These are phyloP conservation scores for Termitomyces sp. DNA, from an alignment of 768 basidiomycete species.

Conservation along the genomic window DNA sequence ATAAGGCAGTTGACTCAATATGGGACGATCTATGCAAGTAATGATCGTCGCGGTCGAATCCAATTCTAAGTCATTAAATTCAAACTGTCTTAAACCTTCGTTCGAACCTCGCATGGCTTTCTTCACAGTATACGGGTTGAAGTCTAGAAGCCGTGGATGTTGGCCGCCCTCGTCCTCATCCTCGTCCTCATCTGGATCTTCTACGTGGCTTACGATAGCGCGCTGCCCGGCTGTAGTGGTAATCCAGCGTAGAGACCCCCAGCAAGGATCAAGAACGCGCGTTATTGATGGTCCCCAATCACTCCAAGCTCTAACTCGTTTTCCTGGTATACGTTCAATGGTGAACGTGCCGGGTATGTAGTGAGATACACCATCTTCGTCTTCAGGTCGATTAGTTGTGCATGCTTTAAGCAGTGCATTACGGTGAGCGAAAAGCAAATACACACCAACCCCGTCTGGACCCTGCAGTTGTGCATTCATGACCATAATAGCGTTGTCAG, in stretches of 20 bases:
- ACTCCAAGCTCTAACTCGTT: constrained; percentile 7
- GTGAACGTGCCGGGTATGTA: not conserved
- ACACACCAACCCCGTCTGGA: not conserved
- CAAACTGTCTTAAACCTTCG: not conserved
- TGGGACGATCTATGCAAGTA: constrained; percentile 16
- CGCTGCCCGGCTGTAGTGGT: constrained; percentile 19
- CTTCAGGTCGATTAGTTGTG: not conserved
- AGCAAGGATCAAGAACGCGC: constrained; percentile 11
- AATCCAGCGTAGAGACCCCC: constrained; percentile 12
- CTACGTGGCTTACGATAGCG: constrained; percentile 6
- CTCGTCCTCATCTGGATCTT: not conserved
- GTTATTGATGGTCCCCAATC: constrained; percentile 17
- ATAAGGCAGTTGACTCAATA: constrained; percentile 23
- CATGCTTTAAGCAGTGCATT: constrained; percentile 1
- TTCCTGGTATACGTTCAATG: not conserved
- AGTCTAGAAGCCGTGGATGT: constrained; percentile 4
- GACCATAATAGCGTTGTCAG: constrained; percentile 9
- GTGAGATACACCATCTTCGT: constrained; percentile 1
- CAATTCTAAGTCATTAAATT: not conserved
- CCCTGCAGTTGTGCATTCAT: not conserved
- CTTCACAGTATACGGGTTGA: constrained; percentile 1
- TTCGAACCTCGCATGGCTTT: not conserved
- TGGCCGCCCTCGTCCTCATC: not conserved
- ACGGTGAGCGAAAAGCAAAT: constrained; percentile 8
- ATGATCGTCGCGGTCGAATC: not conserved